phyloP scores from a whole-genome alignment of 768 basidiomycete genomes.

The Agrocybe pediades region DNA sequence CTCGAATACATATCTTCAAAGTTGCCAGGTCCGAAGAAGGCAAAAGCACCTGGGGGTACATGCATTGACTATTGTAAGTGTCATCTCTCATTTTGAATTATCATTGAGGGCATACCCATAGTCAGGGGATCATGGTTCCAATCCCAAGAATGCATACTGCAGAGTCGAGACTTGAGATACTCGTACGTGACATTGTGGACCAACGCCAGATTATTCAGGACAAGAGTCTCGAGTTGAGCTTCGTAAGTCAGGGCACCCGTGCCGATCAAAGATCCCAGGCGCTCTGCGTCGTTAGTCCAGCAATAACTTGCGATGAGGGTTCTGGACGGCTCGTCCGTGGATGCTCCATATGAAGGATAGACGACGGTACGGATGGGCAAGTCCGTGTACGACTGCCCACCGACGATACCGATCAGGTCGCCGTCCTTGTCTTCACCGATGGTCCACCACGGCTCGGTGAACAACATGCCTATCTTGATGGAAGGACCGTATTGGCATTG shows the following conservation, averaged over 20 bases:
- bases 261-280: slow-evolving; percentile 9
- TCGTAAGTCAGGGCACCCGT: slow-evolving; percentile 4
- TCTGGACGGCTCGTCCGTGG: neutral
- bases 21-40: slow-evolving; percentile 8
- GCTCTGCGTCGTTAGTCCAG: slow-evolving; percentile 10
- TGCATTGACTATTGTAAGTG: no score
- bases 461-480: slow-evolving; percentile 36
- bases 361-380: slow-evolving; percentile 10
- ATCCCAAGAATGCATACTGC: slow-evolving; percentile 8
- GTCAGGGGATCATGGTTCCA: slow-evolving; percentile 11
- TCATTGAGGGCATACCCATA: neutral
- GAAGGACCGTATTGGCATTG: slow-evolving; percentile 28
- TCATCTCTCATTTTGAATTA: neutral
- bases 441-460: slow-evolving; percentile 36
- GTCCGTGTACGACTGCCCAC: slow-evolving; percentile 9
- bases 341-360: slow-evolving; percentile 7
- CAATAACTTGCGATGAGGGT: slow-evolving; percentile 9
- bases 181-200: neutral
- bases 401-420: slow-evolving; percentile 1
- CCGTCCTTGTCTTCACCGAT: slow-evolving; percentile 4
- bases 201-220: neutral
- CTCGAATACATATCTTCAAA: slow-evolving; percentile 8
- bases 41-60: neutral
- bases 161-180: neutral
- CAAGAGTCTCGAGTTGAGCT: neutral